A percentile compares a stretch with the other conserved stretches of the same genome.
Evolutionary conservation across 2,329 filamentous ascomycete genomes (phyloP).

Genomic region (Albophoma yamanashiensis): DNA sequence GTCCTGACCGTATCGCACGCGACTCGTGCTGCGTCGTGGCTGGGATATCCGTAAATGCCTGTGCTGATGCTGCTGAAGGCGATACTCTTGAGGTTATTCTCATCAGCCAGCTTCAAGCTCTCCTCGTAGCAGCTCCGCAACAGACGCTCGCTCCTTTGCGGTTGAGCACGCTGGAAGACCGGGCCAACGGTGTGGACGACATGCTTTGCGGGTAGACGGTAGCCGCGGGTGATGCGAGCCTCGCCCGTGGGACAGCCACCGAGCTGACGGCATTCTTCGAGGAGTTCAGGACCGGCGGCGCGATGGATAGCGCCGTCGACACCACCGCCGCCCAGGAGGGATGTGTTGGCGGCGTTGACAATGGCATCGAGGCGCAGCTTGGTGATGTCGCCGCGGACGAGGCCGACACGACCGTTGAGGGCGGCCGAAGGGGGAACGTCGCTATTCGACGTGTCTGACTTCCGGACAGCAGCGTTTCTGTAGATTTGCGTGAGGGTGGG

Average conservation of each 20-base stretch:
- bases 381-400: slow-evolving; percentile 74
- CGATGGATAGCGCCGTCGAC: slow-evolving; percentile 82
- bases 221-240: slow-evolving; percentile 74
- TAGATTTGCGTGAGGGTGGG: slow-evolving; percentile 58
- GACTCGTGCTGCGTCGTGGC: slow-evolving; percentile 56
- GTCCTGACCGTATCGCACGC: slow-evolving; percentile 51
- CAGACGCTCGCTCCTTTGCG: slow-evolving; percentile 32
- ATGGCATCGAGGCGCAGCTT: slow-evolving; percentile 68
- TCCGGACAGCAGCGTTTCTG: slow-evolving; percentile 13
- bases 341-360: slow-evolving; percentile 82
- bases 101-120: slow-evolving; percentile 61
- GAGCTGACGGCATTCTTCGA: slow-evolving; percentile 61
- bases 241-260: slow-evolving; percentile 65
- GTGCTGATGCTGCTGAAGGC: slow-evolving; percentile 83
- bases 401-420: slow-evolving; percentile 60
- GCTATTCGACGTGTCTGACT: slow-evolving; percentile 4
- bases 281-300: slow-evolving; percentile 61
- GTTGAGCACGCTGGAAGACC: slow-evolving; percentile 42
- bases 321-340: slow-evolving; percentile 77
- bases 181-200: slow-evolving; percentile 91
- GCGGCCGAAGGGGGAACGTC: slow-evolving; percentile 28
- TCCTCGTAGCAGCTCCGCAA: slow-evolving; percentile 56
- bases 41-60: slow-evolving; percentile 83
- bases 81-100: slow-evolving; percentile 55
- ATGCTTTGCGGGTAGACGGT: slow-evolving; percentile 62